These are phyloP conservation scores for Murraya paniculata DNA, from an alignment of 345 rosid species.

Conservation along the genomic window DNA sequence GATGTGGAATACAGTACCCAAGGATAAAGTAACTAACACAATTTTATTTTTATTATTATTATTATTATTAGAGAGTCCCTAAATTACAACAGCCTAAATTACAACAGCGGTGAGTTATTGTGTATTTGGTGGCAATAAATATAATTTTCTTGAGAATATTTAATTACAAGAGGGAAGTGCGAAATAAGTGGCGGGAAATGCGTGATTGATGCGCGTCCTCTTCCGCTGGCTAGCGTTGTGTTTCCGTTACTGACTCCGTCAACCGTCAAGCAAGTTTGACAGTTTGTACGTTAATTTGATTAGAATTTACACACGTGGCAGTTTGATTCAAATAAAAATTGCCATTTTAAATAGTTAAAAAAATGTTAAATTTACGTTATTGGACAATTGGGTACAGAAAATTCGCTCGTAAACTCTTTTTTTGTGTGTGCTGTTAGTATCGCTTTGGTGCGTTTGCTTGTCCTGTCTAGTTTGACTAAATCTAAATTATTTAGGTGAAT, in stretches of 20 bases:
- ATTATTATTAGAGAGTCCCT: too few relatives aligned
- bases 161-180: slow-evolving; percentile 5
- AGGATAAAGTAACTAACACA: too few relatives aligned
- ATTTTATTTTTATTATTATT: too few relatives aligned
- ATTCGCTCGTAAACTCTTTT: neutral
- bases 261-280: neutral
- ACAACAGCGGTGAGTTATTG: too few relatives aligned
- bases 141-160: neutral
- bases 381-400: neutral
- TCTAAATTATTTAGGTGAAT: neutral
- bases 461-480: neutral
- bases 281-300: neutral
- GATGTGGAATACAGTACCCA: rapidly evolving
- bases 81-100: too few relatives aligned
- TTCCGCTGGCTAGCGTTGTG: neutral
- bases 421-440: too few relatives aligned
- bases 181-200: slow-evolving; percentile 19
- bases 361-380: neutral
- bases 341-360: neutral
- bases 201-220: slow-evolving; percentile 36
- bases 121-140: neutral
- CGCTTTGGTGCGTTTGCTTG: neutral
- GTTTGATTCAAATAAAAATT: neutral
- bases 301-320: neutral
- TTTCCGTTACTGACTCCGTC: neutral